These are phyloP conservation scores for Dryadomyces quercivorus DNA, from an alignment of 2,329 filamentous ascomycete genomes.

Conservation along the genomic window DNA sequence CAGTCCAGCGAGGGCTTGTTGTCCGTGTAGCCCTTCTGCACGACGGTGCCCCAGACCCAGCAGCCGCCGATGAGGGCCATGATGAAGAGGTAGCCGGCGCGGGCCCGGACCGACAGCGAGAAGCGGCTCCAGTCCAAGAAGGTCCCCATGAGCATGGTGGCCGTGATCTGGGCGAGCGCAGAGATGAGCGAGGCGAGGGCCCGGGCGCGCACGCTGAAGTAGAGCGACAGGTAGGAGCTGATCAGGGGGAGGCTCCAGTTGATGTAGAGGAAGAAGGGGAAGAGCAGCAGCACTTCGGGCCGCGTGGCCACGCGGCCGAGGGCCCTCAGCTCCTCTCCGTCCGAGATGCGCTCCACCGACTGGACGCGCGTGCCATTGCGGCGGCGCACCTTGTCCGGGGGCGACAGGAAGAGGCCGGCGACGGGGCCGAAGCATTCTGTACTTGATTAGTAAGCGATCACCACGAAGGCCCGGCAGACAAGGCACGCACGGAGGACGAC, in stretches of 20 bases:
- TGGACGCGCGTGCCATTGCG: constrained; percentile 53
- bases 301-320: constrained; percentile 47
- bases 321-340: constrained; percentile 44
- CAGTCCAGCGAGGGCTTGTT: neutral
- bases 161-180: constrained; percentile 29
- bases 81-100: neutral
- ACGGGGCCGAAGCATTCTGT: constrained; percentile 12
- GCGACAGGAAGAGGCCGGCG: constrained; percentile 19
- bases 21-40: neutral
- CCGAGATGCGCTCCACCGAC: constrained; percentile 40
- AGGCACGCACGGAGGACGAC: constrained; percentile 55
- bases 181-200: constrained; percentile 32
- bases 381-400: constrained; percentile 48
- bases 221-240: constrained; percentile 42
- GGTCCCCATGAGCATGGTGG: constrained; percentile 34
- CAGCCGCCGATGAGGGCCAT: constrained; percentile 1
- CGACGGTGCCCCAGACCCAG: neutral
- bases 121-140: constrained; percentile 26
- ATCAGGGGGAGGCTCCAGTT: constrained; percentile 52
- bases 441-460: constrained; percentile 43
- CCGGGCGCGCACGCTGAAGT: constrained; percentile 36
- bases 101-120: neutral
- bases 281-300: constrained; percentile 48
- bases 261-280: constrained; percentile 51
- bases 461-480: no score